Conservation (phyloP, 495 filamentous ascomycete species). For the Margaritispora aquatica region DNA sequence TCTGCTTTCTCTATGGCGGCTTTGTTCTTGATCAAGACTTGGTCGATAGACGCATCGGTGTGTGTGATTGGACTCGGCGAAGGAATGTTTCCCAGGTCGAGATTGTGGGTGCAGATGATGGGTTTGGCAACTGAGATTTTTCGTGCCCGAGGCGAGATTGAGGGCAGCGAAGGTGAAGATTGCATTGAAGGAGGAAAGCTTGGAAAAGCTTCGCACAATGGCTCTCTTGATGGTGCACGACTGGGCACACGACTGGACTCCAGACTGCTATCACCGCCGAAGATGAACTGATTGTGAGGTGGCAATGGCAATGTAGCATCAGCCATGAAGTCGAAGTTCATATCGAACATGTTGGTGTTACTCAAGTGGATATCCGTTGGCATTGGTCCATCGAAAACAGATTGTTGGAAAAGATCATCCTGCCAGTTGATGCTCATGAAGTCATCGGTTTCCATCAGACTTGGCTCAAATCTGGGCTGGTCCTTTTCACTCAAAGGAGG, state of each 20-base stretch:
- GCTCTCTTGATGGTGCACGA: background rate
- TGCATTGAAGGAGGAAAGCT: background rate
- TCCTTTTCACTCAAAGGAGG: background rate
- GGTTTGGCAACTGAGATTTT: background rate
- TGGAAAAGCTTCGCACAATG: background rate
- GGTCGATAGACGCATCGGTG: constrained; percentile 3
- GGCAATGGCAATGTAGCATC: background rate
- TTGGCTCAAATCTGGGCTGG: background rate
- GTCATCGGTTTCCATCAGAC: background rate
- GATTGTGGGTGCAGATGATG: background rate
- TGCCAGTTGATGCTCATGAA: constrained; percentile 9
- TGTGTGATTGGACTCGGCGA: background rate
- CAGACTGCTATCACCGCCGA: background rate
- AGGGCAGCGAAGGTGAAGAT: background rate
- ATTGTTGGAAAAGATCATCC: background rate
- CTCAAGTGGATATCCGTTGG: background rate
- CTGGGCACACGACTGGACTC: constrained; percentile 1
- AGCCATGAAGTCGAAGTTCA: background rate
- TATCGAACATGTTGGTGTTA: background rate
- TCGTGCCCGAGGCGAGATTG: background rate
- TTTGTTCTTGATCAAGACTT: constrained; percentile 12
- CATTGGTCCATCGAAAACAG: background rate
- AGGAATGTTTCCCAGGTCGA: background rate
- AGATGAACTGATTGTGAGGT: background rate
- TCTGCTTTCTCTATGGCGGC: constrained; percentile 6